phyloP scores from a whole-genome alignment of 2,329 filamentous ascomycete genomes.

The Akanthomyces lecanii region DNA sequence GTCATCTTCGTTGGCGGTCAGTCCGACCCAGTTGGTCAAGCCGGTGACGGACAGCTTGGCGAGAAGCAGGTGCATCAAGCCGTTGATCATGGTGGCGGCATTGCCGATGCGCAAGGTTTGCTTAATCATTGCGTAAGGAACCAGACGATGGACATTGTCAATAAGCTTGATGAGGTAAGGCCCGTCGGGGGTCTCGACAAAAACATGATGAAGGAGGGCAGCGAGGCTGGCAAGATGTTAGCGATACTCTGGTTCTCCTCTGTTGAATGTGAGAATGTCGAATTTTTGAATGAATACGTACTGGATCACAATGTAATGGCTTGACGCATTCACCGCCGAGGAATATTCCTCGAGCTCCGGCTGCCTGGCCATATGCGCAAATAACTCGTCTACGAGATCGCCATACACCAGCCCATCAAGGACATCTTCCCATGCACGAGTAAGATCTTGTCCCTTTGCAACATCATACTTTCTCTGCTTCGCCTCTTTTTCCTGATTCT shows the following conservation, averaged over 20 bases:
- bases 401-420: slow-evolving; percentile 65
- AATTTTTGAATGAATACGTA: no score
- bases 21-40: slow-evolving; percentile 73
- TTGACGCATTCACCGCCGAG: slow-evolving; percentile 56
- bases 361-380: slow-evolving; percentile 56
- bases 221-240: slow-evolving; percentile 42
- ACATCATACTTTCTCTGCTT: slow-evolving; percentile 46
- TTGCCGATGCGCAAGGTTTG: slow-evolving; percentile 74
- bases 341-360: slow-evolving; percentile 62
- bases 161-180: slow-evolving; percentile 68
- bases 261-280: no score
- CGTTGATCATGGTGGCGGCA: slow-evolving; percentile 76
- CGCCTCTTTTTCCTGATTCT: slow-evolving; percentile 13
- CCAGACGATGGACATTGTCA: slow-evolving; percentile 63
- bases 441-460: slow-evolving; percentile 55
- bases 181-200: slow-evolving; percentile 70
- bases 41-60: slow-evolving; percentile 73
- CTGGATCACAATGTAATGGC: slow-evolving; percentile 63
- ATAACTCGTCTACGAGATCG: slow-evolving; percentile 60
- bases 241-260: no score
- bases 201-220: slow-evolving; percentile 68
- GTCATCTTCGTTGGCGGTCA: slow-evolving; percentile 67
- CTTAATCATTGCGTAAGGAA: slow-evolving; percentile 67
- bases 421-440: slow-evolving; percentile 63
- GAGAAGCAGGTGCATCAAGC: slow-evolving; percentile 66